Conservation (phyloP, 495 filamentous ascomycete genomes). For the Neurospora discreta region DNA sequence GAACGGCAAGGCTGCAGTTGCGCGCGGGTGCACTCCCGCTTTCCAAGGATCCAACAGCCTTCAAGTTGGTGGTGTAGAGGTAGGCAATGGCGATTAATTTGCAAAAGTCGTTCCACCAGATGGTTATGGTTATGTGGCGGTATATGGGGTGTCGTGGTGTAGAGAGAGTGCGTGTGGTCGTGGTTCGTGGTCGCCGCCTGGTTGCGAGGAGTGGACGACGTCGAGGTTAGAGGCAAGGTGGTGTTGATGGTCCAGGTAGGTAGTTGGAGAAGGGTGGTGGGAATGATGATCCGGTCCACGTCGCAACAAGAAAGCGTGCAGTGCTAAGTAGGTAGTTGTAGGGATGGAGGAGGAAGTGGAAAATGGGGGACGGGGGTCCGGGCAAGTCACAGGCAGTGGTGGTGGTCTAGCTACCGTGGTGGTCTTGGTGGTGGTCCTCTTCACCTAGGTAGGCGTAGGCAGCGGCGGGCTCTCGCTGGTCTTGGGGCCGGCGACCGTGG, state of each 20-base stretch:
- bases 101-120: neutral
- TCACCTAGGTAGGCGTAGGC: neutral
- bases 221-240: neutral
- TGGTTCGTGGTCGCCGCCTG: neutral
- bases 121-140: neutral
- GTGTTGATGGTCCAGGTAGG: neutral
- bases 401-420: neutral
- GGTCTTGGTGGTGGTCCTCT: neutral
- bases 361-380: neutral
- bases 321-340: neutral
- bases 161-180: neutral
- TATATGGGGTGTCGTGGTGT: neutral
- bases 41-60: neutral
- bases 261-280: neutral
- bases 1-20: neutral
- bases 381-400: neutral
- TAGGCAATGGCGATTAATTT: neutral
- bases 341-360: neutral
- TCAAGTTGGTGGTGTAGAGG: neutral
- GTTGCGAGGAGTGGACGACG: neutral
- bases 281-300: neutral
- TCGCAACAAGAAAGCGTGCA: neutral
- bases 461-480: neutral
- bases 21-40: neutral
- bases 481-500: conserved; percentile 3